Percentiles rank a stretch among this genome's conserved stretches.
Conservation (phyloP, 1,284 basidiomycete species). For the Mrakiaceae sp. region DNA sequence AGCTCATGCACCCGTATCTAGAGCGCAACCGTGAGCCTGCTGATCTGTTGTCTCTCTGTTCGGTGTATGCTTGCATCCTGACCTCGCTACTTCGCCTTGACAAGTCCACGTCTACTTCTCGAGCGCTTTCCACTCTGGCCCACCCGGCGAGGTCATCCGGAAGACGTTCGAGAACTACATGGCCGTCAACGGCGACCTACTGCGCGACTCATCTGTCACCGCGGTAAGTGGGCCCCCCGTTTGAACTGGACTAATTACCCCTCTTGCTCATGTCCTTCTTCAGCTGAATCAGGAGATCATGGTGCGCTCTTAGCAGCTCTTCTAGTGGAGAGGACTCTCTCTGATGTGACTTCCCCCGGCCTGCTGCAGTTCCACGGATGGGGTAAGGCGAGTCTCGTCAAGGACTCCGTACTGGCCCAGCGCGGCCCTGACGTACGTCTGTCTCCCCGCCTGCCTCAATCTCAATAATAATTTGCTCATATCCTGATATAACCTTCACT, state of each 20-base stretch:
- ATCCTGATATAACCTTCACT: constrained; percentile 6
- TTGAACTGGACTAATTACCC: too few species aligned
- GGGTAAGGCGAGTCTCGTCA: not conserved
- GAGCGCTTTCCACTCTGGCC: too few species aligned
- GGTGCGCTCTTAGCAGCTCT: too few species aligned
- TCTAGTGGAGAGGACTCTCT: too few species aligned
- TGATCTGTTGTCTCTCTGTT: not conserved
- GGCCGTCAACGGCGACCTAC: not conserved
- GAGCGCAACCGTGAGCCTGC: not conserved
- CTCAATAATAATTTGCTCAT: not conserved
- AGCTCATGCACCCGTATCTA: constrained; percentile 19
- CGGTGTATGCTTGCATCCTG: not conserved
- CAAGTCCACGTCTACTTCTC: too few species aligned
- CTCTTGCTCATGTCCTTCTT: too few species aligned
- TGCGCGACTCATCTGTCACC: not conserved
- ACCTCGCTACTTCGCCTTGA: too few species aligned
- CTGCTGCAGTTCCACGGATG: not conserved
- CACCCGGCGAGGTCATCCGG: too few species aligned
- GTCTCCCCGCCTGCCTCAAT: constrained; percentile 35
- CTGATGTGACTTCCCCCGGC: too few species aligned
- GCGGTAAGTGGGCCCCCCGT: too few species aligned
- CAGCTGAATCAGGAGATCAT: too few species aligned
- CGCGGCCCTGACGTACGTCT: constrained; percentile 20
- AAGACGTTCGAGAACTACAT: too few species aligned
- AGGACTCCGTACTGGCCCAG: not conserved